Evolutionary conservation across 495 filamentous ascomycete species (phyloP), one percentile per base, ranked within the genome.

Genomic region (Letharia lupina): DNA sequence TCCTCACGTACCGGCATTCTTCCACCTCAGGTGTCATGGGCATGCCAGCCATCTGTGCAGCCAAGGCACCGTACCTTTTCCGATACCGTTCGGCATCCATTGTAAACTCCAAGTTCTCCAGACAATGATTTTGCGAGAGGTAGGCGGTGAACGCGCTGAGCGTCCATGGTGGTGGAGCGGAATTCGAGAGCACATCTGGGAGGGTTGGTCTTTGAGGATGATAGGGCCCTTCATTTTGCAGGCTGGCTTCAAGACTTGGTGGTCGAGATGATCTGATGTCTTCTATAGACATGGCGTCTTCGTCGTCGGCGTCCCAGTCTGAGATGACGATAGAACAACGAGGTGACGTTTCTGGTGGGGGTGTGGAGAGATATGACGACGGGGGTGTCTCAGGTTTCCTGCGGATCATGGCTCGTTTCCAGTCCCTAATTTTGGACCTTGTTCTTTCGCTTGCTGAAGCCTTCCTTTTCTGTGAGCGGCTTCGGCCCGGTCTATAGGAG

Each of bases 71-170:
- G 73, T 93, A 91, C 64, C 89, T 86, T 63, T 90, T 84, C 59
- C 84, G 82, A 76, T 99, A 99, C n/a, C 91, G 87, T 61, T 89
- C 87, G 60, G 94, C 90, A 74, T 97, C 94, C 83, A 97, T 84
- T 54, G 94, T 96, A 78, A 99, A 99, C 72, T 99, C 95, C 57
- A 99, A 78, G 10, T 91, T 99, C 76, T 99, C 95, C 54, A 98
- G 77, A 72, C 95, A 99, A 76, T 98, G 95, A 69, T 98, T 98
- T 70, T 96, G 93, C 3, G 95, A 97, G 35, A 98, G 84, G 73
- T 94, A 99, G 61, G 93, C 94, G 84, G 91, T 98, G 77, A 99
- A 98, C 33, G 95, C 94, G 69, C 85, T 85, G 23, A 98, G 83
- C 4, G 93, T 97, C 81, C 93, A 98, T 70, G 95, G 95, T 48